Evolutionary conservation across 139 green algal species (phyloP), one percentile per base, ranked within the genome.

Genomic region (Dunaliella primolecta): DNA sequence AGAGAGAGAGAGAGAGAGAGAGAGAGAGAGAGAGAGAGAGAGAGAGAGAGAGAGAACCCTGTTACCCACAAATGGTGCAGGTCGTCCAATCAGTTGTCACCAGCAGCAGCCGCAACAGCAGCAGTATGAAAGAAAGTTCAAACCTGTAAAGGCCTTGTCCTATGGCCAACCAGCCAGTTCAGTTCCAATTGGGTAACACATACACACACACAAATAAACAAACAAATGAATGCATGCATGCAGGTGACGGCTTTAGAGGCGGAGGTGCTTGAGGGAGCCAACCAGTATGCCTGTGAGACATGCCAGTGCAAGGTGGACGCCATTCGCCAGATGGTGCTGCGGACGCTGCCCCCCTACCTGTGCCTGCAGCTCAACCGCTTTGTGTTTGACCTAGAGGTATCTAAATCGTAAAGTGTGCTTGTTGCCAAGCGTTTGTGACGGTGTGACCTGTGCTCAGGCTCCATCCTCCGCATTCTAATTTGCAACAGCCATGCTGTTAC

Each of bases 301-400:
- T 98, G 96, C 84, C 64, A n/a, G 31, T 23, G 2, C 72, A 95
- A 95, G 85, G 56, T 64, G 34, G 93, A 97, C 80, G 96, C 96
- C n/a, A 91, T 84, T 0, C 90, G 96, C 0, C 91, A 90, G 83
- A 87, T 94, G 86, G 84, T 83, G 74, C 88, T 98, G 36, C 86
- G 87, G 21, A 75, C 36, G 29, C 84, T 98, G 83, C 96, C 96
- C 31, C 96, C 94, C 2, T 90, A 95, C 86, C 87, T 98, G 24
- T 95, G 94, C 84, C 70, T 98, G 71, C 92, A 93, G 2, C 92
- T 98, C 71, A 95, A 98, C 91, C 93, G 96, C 75, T 98, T 98
- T 82, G 94, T 98, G 24, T 98, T 97, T 87, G 93, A 98, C 87
- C 86, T 90, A 36, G 81, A 95, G 89, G 92, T 95, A 72, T 35